Conservation (phyloP, 1,284 basidiomycete genomes). For the Ceratobasidium sp. region DNA sequence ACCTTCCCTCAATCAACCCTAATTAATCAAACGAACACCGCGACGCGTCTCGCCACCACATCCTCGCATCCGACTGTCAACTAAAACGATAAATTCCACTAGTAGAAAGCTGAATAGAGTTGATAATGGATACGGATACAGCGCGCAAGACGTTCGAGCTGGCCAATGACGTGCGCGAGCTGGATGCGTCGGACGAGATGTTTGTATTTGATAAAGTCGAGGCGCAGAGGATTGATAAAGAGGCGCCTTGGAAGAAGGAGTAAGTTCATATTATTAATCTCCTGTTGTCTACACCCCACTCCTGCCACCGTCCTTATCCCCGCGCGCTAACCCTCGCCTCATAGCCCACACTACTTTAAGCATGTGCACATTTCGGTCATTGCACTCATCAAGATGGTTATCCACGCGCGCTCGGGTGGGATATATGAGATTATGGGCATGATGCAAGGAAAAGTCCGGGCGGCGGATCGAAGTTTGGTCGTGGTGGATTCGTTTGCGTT, state of each 20-base stretch:
- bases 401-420: slow-evolving; percentile 96
- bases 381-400: slow-evolving; percentile 99
- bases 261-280: slow-evolving; percentile 55
- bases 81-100: not conserved
- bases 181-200: slow-evolving; percentile 81
- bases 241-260: slow-evolving; percentile 90
- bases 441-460: slow-evolving; percentile 97
- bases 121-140: slow-evolving; percentile 54
- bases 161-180: slow-evolving; percentile 77
- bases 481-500: slow-evolving; percentile 97
- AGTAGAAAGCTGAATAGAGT: not conserved
- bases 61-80: not conserved
- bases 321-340: slow-evolving; percentile 27
- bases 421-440: slow-evolving; percentile 99
- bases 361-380: slow-evolving; percentile 94
- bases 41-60: slow-evolving; percentile 39
- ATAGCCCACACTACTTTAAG: slow-evolving; percentile 91
- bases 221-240: slow-evolving; percentile 75
- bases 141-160: slow-evolving; percentile 88
- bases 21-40: slow-evolving; percentile 28
- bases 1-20: slow-evolving; percentile 29
- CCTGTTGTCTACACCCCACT: too few species aligned
- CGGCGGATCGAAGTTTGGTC: slow-evolving; percentile 73
- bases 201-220: slow-evolving; percentile 81
- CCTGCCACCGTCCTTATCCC: not conserved